Base-by-base conservation (phyloP, 2,329 filamentous ascomycete genomes). In the Colletotrichum brevisporum region DNA sequence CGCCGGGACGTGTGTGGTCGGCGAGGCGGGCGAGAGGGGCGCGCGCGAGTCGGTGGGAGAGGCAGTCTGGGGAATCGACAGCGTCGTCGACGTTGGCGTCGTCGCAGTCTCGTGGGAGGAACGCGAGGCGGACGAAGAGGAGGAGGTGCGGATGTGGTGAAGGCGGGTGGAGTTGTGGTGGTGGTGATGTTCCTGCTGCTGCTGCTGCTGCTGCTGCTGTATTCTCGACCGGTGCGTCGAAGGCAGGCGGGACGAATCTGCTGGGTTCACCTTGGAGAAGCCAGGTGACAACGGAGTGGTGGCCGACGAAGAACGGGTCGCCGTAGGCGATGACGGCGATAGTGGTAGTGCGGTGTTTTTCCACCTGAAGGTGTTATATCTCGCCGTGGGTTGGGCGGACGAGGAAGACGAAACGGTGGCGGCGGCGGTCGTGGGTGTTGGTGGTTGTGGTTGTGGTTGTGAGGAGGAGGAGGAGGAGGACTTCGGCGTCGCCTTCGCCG, bases 61-160 rank as follows among this genome's bases (percentile, higher is more conserved):
- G 16, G 54, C 55, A 15, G 69, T 52, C 50, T 67, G 52, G 16
- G 57, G 57, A 47, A 63, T 67, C 18, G 64, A 71, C 60, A 63
- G 62, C 36, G n/a, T 56, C 8, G 56, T 70, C 39, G 70, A 71
- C 9, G 61, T 67, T 60, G 58, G 51, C 18, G 63, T 67, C 27
- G 53, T 59, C 45, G 63, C 61, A 18, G 57, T 69, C 59, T 76
- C 71, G 68, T 74, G 67, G 18, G 74, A 75, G 18, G 72, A 74
- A 36, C 70, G 71, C 39, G 72, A 74, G 21, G 67, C 65, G 21
- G 72, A 74, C 69, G 77, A 78, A 53, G 75, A 74, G 69, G 76
- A 79, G 58, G 77, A 78, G 6, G 76, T 78, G 45, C 77, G 69
- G 31, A 74, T 73, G 70, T 78, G 77, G 24, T 75, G 75, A 53